Evolutionary conservation across 192 early-diverging fungal species (phyloP), one percentile per base, ranked within the genome.

Genomic region (Coemansia sp.): DNA sequence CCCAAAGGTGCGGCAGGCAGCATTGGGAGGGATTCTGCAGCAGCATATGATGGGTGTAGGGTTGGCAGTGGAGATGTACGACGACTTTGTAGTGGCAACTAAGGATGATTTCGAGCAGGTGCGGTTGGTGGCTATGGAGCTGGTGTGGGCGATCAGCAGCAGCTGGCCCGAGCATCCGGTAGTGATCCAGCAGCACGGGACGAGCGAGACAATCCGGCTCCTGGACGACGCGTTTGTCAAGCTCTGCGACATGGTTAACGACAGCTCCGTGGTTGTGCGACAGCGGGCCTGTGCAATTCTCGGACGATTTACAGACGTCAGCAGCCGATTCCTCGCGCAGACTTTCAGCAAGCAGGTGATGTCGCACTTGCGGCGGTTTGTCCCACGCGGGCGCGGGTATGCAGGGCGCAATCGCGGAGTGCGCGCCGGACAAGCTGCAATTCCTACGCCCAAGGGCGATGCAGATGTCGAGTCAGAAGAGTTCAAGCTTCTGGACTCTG

Each of bases 171-270:
- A 82, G 22, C 64, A 81, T 31, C 60, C 62, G 2, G 76, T 82
- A 5, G 65, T 67, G 31, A 73, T 71, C n/a, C 69, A 75, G 6
- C 76, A 74, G 55, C 56, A 56, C 41, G 49, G 49, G 26, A 51
- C 24, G 10, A 23, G 51, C 25, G 76, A 78, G 49, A 59, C 54
- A 25, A 68, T 78, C 50, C 61, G 84, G 12, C 60, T 88, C 12
- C 74, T 87, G 5, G 86, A 92, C 60, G 90, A 93, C 68, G 89
- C 92, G 21, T 92, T 93, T 67, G 82, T 89, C 27, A 86, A 87
- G 71, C 76, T 88, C n/a, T 93, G 92, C 64, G 90, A 93, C 66
- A 86, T 92, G 83, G 85, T 92, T 34, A 90, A 89, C 58, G 92
- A 93, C 65, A 74, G 79, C 30, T 87, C 87, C 3, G 82, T 89